Conservation (phyloP, 139 green algal genomes). For the Chlorella sp. region DNA sequence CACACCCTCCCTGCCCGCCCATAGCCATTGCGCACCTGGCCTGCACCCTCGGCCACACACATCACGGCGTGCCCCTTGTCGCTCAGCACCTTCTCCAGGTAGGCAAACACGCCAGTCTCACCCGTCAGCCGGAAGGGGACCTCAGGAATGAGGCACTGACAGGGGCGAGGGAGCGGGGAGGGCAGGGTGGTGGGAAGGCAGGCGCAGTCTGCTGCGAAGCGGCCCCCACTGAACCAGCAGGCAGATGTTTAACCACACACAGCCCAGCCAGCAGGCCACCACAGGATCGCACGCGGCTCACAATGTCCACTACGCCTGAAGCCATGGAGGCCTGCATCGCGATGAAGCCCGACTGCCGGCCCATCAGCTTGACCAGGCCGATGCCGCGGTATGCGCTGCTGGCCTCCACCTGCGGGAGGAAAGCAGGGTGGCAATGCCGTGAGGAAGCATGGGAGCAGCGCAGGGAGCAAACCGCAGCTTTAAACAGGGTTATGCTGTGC, state of each 20-base stretch:
- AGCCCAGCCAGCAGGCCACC: too few relatives aligned
- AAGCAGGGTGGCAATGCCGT: too few relatives aligned
- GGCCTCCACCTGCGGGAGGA: constrained; percentile 74
- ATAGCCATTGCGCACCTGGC: constrained; percentile 64
- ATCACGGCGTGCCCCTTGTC: constrained; percentile 85
- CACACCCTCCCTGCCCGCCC: too few relatives aligned
- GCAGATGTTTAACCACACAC: too few relatives aligned
- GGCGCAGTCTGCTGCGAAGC: too few relatives aligned
- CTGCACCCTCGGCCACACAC: constrained; percentile 82
- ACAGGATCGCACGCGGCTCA: constrained; percentile 26
- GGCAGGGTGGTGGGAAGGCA: background rate
- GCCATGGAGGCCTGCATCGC: constrained; percentile 85
- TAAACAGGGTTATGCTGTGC: too few relatives aligned
- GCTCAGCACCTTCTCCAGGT: constrained; percentile 82
- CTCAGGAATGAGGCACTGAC: constrained; percentile 91
- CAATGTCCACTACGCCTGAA: constrained; percentile 70
- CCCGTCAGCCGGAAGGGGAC: constrained; percentile 89
- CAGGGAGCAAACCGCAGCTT: too few relatives aligned
- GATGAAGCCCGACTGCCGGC: constrained; percentile 87
- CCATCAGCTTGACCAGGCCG: constrained; percentile 93
- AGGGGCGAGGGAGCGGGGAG: background rate
- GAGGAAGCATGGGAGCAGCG: too few relatives aligned
- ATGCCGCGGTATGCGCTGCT: constrained; percentile 71
- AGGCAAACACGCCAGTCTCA: constrained; percentile 79
- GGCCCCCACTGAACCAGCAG: too few relatives aligned